Base-by-base conservation (phyloP, 371 early-diverging fungal genomes). In the Fennellomyces sp. region DNA sequence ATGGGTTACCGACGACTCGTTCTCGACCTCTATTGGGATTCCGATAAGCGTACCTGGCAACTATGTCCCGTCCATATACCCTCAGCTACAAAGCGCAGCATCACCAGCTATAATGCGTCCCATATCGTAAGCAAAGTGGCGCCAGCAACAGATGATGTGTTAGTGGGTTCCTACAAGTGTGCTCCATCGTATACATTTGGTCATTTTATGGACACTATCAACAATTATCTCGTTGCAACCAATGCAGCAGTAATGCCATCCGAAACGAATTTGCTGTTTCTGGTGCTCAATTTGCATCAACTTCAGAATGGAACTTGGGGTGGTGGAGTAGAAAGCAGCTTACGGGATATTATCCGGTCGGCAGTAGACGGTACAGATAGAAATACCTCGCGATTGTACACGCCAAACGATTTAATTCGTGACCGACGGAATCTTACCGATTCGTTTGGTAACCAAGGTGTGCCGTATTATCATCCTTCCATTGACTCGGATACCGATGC, bases 1-100 rank as follows among this genome's bases (percentile, higher is more conserved):
- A 65, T 70, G 64, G 80, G 80, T 0, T 79, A 79, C 35, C 67
- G 63, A 11, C 64, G 80, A n/a, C 50, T 79, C 6, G 65, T 69
- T 1, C 12, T 79, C 0, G 80, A 79, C 38, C 25, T 79, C 7
- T 79, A 73, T 56, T 79, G 76, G 76, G 58, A 72, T 28, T 17
- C 69, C 1, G n/a, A 13, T 12, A 23, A 13, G 8, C 31, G 13
- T 6, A 48, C 57, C 15, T 78, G 80, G 80, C 76, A 76, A 25
- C 35, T 79, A 12, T 79, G 80, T 45, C 80, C 79, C 25, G 30
- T 33, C 23, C 27, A 42, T 17, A 23, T n/a, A 35, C 35, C 28
- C 7, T 63, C 56, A 21, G 26, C 50, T 19, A 31, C 29, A 7
- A 38, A 47, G 30, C 15, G 23, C n/a, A 51, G 33, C 13, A 19